phyloP scores from a whole-genome alignment of 768 basidiomycete species.

The Rhodosporidiobolus sp. region DNA sequence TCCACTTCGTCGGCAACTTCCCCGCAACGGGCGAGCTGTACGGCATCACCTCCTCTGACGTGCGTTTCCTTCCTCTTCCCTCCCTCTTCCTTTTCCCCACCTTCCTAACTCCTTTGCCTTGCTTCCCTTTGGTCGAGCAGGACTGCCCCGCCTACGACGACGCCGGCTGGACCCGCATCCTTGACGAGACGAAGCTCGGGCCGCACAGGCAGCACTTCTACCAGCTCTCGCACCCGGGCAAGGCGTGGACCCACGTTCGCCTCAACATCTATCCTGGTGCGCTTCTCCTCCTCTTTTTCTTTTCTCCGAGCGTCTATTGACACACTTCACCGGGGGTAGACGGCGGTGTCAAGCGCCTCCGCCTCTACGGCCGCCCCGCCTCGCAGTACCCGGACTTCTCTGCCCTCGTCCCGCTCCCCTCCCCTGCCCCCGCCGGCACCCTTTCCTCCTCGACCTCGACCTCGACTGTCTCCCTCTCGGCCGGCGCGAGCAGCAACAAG shows the following conservation, averaged over 20 bases:
- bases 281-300: conserved; percentile 25
- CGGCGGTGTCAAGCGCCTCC: conserved; percentile 90
- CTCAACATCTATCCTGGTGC: conserved; percentile 76
- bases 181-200: conserved; percentile 74
- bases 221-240: conserved; percentile 65
- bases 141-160: conserved; percentile 49
- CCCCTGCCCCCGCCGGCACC: conserved; percentile 4
- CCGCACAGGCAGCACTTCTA: conserved; percentile 88
- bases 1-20: conserved; percentile 93
- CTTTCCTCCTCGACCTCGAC: conserved; percentile 15
- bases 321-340: conserved; percentile 52
- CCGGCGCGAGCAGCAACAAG: conserved; percentile 49
- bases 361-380: conserved; percentile 66
- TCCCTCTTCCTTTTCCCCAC: background rate
- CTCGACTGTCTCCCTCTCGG: conserved; percentile 49
- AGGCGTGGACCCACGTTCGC: conserved; percentile 73
- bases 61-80: conserved; percentile 42
- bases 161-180: conserved; percentile 67
- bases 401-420: conserved; percentile 14
- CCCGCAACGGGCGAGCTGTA: conserved; percentile 82
- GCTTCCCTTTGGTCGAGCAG: conserved; percentile 4
- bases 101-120: background rate
- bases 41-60: conserved; percentile 53
- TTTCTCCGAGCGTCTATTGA: background rate
- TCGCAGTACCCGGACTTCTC: conserved; percentile 16